A percentile compares a stretch with the other conserved stretches of the same genome.
Conservation (phyloP, 148 eudicot species). For the Euryodendron excelsum region DNA sequence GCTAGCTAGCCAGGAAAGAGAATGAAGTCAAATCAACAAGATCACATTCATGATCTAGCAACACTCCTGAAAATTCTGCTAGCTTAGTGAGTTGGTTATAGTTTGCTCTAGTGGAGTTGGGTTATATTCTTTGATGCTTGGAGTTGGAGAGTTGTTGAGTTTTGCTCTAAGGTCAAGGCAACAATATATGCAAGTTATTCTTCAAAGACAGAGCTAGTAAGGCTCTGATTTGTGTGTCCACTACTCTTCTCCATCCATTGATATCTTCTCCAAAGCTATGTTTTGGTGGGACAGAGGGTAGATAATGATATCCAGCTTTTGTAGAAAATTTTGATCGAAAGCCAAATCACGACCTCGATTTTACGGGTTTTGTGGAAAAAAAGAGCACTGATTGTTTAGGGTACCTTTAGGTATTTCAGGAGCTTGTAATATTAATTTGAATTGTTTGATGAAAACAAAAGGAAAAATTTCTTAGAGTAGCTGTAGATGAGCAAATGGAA, state of each 20-base stretch:
- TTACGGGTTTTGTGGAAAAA: not conserved
- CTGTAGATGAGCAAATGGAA: too few relatives aligned
- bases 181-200: too few relatives aligned
- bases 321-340: too few relatives aligned
- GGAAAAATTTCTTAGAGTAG: too few relatives aligned
- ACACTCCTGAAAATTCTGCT: not conserved
- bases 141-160: not conserved
- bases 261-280: too few relatives aligned
- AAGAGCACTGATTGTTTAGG: not conserved
- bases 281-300: too few relatives aligned
- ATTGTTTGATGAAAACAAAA: not conserved
- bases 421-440: not conserved
- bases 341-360: not conserved
- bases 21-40: too few relatives aligned
- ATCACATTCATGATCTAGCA: too few relatives aligned
- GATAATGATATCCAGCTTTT: too few relatives aligned
- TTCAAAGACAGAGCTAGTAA: too few relatives aligned
- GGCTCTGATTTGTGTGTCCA: not conserved
- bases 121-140: not conserved
- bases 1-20: too few relatives aligned
- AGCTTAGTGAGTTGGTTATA: not conserved
- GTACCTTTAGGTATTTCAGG: not conserved
- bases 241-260: too few relatives aligned
- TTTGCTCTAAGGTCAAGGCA: not conserved
- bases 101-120: not conserved